A percentile compares a stretch with the other conserved stretches of the same genome.
phyloP scores from a whole-genome alignment of 1,284 basidiomycete genomes.

The Anthracocystis walkeri region DNA sequence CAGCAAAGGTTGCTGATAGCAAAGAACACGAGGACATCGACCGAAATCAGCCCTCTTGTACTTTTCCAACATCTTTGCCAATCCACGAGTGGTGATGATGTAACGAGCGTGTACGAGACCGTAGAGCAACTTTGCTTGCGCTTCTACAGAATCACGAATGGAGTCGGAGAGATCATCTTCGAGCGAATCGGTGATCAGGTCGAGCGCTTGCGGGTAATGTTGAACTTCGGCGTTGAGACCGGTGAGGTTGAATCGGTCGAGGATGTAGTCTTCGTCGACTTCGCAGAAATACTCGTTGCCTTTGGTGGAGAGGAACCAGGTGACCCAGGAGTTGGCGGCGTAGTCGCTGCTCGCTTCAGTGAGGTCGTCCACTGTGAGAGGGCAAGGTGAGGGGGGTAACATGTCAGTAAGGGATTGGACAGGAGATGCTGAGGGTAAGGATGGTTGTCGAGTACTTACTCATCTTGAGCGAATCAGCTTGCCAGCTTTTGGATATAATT shows the following conservation, averaged over 20 bases:
- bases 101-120: slow-evolving; percentile 68
- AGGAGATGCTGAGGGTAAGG: background rate
- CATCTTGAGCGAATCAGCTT: background rate
- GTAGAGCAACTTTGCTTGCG: slow-evolving; percentile 67
- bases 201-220: slow-evolving; percentile 92
- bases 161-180: slow-evolving; percentile 66
- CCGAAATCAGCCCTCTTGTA: slow-evolving; percentile 69
- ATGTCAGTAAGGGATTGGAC: background rate
- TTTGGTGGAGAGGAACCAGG: slow-evolving; percentile 96
- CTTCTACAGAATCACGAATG: slow-evolving; percentile 63
- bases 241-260: slow-evolving; percentile 97
- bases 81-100: slow-evolving; percentile 66
- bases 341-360: slow-evolving; percentile 89
- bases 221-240: slow-evolving; percentile 96
- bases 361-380: slow-evolving; percentile 79
- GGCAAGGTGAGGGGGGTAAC: too few species aligned
- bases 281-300: slow-evolving; percentile 95
- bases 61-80: slow-evolving; percentile 69
- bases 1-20: slow-evolving; percentile 65
- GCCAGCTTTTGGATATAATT: background rate
- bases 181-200: slow-evolving; percentile 82
- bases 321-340: slow-evolving; percentile 85
- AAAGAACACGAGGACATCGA: slow-evolving; percentile 66
- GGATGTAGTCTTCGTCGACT: slow-evolving; percentile 98
- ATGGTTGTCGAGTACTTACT: background rate